These are phyloP conservation scores for Malassezia brasiliensis DNA, from an alignment of 1,284 basidiomycete genomes.

Conservation along the genomic window DNA sequence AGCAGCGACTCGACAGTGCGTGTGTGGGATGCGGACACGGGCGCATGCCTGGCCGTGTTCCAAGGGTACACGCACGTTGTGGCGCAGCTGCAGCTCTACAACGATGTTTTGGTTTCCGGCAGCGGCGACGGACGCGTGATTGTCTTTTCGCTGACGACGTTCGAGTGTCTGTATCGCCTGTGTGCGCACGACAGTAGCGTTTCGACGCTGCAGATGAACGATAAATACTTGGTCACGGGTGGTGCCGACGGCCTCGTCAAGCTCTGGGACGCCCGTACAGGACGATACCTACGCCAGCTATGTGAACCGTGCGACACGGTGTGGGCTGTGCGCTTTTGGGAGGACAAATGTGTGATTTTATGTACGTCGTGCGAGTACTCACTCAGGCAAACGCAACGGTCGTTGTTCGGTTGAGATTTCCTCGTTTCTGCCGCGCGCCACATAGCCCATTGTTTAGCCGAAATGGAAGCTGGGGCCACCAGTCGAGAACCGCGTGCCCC, in stretches of 20 bases:
- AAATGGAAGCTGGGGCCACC: constrained; percentile 12
- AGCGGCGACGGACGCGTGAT: constrained; percentile 90
- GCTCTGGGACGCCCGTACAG: constrained; percentile 58
- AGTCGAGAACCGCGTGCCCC: constrained; percentile 12
- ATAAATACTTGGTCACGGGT: constrained; percentile 52
- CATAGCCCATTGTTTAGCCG: constrained; percentile 4
- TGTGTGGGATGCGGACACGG: constrained; percentile 53
- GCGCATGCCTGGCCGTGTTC: constrained; percentile 72
- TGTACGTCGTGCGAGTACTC: constrained; percentile 49
- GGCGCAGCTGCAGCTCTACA: constrained; percentile 77
- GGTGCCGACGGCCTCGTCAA: constrained; percentile 87
- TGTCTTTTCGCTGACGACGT: constrained; percentile 65
- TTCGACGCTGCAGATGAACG: constrained; percentile 78
- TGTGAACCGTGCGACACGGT: constrained; percentile 58
- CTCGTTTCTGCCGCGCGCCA: constrained; percentile 37
- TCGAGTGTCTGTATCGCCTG: constrained; percentile 51
- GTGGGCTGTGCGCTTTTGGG: constrained; percentile 73
- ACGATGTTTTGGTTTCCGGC: constrained; percentile 67
- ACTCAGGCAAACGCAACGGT: constrained; percentile 57
- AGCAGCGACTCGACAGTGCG: constrained; percentile 55
- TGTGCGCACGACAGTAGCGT: constrained; percentile 73
- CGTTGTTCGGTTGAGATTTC: constrained; percentile 79
- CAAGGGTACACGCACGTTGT: constrained; percentile 91
- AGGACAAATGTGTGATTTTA: constrained; percentile 70
- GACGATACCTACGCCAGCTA: constrained; percentile 38